These are phyloP conservation scores for Verticillium nonalfalfae DNA, from an alignment of 2,329 filamentous ascomycete genomes.

Conservation along the genomic window DNA sequence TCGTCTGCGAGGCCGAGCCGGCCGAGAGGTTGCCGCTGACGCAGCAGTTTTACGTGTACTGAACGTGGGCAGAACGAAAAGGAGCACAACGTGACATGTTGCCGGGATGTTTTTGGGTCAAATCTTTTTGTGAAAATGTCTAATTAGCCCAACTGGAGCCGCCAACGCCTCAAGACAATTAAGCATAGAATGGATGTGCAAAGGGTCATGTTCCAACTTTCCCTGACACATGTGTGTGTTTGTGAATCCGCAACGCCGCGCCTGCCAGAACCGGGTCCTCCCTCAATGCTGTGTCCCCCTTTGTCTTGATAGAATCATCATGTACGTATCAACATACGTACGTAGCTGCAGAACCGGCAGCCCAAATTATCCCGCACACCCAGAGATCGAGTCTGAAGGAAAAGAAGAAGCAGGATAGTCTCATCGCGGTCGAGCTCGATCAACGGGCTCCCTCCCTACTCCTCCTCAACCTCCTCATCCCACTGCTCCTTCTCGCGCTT, in stretches of 20 bases:
- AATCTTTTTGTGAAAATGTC: not conserved
- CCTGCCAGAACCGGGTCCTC: not conserved
- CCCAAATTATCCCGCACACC: not conserved
- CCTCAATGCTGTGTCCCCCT: not conserved
- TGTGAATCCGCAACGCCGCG: not conserved
- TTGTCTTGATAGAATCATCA: not conserved
- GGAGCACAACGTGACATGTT: too few relatives aligned
- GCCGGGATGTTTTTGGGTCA: too few relatives aligned
- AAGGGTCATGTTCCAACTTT: not conserved
- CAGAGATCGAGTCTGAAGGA: too few relatives aligned
- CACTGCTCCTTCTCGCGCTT: constrained; percentile 73
- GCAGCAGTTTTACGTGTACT: constrained; percentile 70
- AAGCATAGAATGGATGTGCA: not conserved
- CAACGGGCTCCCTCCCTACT: constrained; percentile 23
- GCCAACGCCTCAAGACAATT: not conserved
- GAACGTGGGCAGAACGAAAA: not conserved
- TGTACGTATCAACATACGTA: not conserved
- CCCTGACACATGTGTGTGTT: not conserved
- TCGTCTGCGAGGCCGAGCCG: constrained; percentile 67
- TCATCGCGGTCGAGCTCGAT: not conserved
- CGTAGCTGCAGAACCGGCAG: not conserved
- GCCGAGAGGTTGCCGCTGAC: constrained; percentile 65
- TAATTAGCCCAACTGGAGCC: not conserved
- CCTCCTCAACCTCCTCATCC: constrained; percentile 73
- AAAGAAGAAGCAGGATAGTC: not conserved